Conservation (phyloP, 2,329 filamentous ascomycete genomes). For the Dactylonectria estremocensis region DNA sequence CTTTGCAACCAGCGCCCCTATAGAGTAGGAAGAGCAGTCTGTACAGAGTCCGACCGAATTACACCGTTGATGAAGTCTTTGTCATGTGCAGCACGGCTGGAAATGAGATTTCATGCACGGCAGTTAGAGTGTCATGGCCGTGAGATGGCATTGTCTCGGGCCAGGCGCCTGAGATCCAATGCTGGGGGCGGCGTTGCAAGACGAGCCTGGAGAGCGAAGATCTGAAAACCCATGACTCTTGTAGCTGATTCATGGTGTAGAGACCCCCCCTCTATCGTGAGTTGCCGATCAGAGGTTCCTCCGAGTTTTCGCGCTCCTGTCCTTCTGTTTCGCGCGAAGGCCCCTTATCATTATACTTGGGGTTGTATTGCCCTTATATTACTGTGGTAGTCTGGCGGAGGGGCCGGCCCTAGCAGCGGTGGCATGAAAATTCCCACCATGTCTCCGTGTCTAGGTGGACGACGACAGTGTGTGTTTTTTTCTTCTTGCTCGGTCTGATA, state of each 20-base stretch:
- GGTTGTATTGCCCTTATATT: constrained; percentile 25
- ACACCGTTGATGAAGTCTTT: background rate
- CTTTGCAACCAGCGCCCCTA: background rate
- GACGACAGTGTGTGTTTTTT: constrained; percentile 33
- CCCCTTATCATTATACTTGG: constrained; percentile 27
- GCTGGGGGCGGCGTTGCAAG: constrained; percentile 11
- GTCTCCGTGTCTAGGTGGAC: constrained; percentile 33
- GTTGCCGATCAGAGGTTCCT: constrained; percentile 12
- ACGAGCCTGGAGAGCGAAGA: constrained; percentile 10
- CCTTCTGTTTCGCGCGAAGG: constrained; percentile 17
- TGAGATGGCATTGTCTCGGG: constrained; percentile 25
- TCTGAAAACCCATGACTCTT: constrained; percentile 11
- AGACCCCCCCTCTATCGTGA: constrained; percentile 6
- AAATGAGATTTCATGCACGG: constrained; percentile 30
- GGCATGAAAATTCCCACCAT: constrained; percentile 28
- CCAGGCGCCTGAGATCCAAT: constrained; percentile 20
- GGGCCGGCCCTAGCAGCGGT: constrained; percentile 26
- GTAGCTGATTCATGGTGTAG: constrained; percentile 17
- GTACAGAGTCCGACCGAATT: background rate
- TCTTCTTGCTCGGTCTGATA: constrained; percentile 15
- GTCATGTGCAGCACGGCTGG: constrained; percentile 23
- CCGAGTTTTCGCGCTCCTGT: constrained; percentile 10
- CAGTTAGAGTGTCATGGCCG: constrained; percentile 9
- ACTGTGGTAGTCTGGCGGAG: constrained; percentile 27
- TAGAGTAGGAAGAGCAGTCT: too few relatives aligned